Evolutionary conservation across 495 filamentous ascomycete species (phyloP).

Genomic region (Zalerion maritima): DNA sequence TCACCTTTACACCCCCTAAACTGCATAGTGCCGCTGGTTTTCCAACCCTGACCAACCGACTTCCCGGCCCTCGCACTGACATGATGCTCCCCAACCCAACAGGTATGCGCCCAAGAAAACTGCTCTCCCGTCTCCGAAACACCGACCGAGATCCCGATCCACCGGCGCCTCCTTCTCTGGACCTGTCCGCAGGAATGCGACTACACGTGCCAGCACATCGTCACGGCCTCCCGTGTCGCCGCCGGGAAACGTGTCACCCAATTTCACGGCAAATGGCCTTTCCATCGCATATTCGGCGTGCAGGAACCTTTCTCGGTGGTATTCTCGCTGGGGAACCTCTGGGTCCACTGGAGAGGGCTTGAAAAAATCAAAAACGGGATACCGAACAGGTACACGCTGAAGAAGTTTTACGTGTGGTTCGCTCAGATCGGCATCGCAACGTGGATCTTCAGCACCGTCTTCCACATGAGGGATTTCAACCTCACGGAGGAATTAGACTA

Average conservation of each 20-base stretch:
- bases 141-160: no score
- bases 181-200: slow-evolving; percentile 86
- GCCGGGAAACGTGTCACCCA: slow-evolving; percentile 59
- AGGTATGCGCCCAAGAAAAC: no score
- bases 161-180: slow-evolving; percentile 61
- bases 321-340: slow-evolving; percentile 81
- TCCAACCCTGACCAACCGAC: no score
- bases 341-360: slow-evolving; percentile 74
- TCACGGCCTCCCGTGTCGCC: slow-evolving; percentile 58
- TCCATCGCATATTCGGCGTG: slow-evolving; percentile 74
- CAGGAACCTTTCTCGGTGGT: slow-evolving; percentile 90
- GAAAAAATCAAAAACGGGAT: slow-evolving; percentile 50
- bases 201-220: slow-evolving; percentile 93
- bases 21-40: no score
- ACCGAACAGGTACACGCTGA: slow-evolving; percentile 56
- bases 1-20: slow-evolving; percentile 1
- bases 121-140: no score
- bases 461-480: slow-evolving; percentile 77
- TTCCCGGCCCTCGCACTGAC: no score
- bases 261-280: slow-evolving; percentile 99
- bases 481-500: slow-evolving; percentile 91
- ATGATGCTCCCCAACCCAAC: no score
- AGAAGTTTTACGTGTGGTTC: slow-evolving; percentile 66
- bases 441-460: slow-evolving; percentile 80
- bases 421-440: slow-evolving; percentile 67